phyloP scores from a whole-genome alignment of 257 asterid genomes.

The Leptodermis oblonga region DNA sequence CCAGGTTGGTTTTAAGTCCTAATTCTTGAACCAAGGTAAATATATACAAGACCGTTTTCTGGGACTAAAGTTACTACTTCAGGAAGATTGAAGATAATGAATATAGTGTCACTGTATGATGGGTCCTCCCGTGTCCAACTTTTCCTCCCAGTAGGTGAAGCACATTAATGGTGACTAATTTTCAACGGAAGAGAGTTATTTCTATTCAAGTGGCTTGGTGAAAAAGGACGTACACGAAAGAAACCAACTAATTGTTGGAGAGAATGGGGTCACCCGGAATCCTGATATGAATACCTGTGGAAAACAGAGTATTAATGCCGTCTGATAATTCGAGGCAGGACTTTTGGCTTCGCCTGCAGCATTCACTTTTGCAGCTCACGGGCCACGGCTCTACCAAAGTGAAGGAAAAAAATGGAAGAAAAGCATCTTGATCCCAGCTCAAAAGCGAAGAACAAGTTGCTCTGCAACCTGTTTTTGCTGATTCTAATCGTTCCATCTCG shows the following conservation, averaged over 20 bases:
- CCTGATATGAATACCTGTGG: not conserved
- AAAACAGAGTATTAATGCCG: not conserved
- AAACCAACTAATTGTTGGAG: not conserved
- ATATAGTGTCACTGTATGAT: too few relatives aligned
- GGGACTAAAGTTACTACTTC: not conserved
- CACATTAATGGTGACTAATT: too few relatives aligned
- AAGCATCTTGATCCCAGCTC: not conserved
- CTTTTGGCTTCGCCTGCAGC: too few relatives aligned
- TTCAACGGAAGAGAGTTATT: too few relatives aligned
- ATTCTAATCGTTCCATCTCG: not conserved
- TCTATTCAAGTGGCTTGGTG: too few relatives aligned
- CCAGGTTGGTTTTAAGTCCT: conserved; percentile 21
- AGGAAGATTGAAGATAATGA: too few relatives aligned
- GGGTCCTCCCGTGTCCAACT: too few relatives aligned
- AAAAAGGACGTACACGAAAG: not conserved
- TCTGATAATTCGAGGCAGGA: not conserved
- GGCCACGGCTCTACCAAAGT: not conserved
- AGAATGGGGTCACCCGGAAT: not conserved
- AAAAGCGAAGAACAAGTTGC: not conserved
- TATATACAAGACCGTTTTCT: not conserved
- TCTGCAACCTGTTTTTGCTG: conserved; percentile 1
- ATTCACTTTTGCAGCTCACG: not conserved
- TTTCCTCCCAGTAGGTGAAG: too few relatives aligned
- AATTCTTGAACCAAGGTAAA: conserved; percentile 33
- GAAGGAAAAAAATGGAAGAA: not conserved